phyloP scores from a whole-genome alignment of 169 alveolate species.

The Plasmodium sp. region DNA sequence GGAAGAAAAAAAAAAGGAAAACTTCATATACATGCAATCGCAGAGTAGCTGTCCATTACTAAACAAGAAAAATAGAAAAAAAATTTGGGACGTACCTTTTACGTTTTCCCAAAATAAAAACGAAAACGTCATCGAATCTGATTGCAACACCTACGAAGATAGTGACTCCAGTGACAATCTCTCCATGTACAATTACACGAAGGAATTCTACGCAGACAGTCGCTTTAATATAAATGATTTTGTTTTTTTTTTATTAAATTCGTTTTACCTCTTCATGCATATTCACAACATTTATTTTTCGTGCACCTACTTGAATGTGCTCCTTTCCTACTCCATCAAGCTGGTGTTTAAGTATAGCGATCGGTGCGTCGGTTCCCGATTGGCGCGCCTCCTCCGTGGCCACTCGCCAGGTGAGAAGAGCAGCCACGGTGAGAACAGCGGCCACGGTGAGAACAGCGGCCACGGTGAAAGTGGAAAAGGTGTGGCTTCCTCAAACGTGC shows the following conservation, averaged over 20 bases:
- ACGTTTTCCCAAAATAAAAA: conserved; percentile 14
- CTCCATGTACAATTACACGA: conserved; percentile 7
- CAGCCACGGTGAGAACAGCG: neutral
- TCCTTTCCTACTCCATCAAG: conserved; percentile 31
- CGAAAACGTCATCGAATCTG: conserved; percentile 15
- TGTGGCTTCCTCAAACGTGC: neutral
- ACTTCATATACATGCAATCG: conserved; percentile 21
- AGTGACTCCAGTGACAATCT: conserved; percentile 66
- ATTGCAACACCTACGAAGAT: conserved; percentile 35
- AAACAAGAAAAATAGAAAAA: conserved; percentile 16
- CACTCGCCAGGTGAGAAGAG: neutral
- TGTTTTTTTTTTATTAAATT: conserved; percentile 14
- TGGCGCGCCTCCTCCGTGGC: neutral
- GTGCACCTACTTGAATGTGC: conserved; percentile 30
- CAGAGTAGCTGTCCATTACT: neutral
- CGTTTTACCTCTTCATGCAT: conserved; percentile 34
- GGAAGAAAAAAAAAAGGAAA: conserved; percentile 29
- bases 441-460: neutral
- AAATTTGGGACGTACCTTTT: neutral
- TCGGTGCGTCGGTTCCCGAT: neutral
- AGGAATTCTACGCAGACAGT: conserved; percentile 24
- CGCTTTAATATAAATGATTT: conserved; percentile 11
- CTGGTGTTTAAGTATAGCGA: conserved; percentile 24
- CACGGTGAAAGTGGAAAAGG: neutral
- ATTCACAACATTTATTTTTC: conserved; percentile 56